Conservation (phyloP, 1,139 yeast genomes). For the Magnusiomyces ingens region DNA sequence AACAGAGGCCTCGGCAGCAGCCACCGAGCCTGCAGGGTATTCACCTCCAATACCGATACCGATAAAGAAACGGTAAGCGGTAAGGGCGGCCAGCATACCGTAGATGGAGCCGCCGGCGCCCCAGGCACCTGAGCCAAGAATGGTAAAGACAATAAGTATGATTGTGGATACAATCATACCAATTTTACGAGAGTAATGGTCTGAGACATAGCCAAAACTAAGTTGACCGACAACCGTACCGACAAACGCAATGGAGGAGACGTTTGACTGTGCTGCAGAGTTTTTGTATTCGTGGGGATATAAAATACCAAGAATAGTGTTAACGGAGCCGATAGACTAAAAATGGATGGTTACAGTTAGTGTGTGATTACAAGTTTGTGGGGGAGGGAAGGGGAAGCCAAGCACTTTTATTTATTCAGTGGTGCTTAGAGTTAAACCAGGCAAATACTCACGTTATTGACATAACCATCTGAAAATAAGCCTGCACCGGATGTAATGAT, state of each 20-base stretch:
- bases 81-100: slow-evolving; percentile 76
- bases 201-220: slow-evolving; percentile 70
- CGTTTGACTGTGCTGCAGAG: slow-evolving; percentile 67
- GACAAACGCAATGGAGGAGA: slow-evolving; percentile 82
- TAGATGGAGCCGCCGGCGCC: slow-evolving; percentile 58
- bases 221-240: slow-evolving; percentile 91
- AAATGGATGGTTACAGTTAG: neutral
- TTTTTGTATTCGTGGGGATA: slow-evolving; percentile 57
- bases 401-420: neutral
- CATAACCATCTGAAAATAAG: slow-evolving; percentile 83
- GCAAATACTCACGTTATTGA: slow-evolving; percentile 44
- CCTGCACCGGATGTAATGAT: slow-evolving; percentile 89
- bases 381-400: neutral
- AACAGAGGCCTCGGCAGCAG: slow-evolving; percentile 87
- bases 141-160: slow-evolving; percentile 65
- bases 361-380: neutral
- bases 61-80: slow-evolving; percentile 76
- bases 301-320: slow-evolving; percentile 55
- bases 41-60: slow-evolving; percentile 80
- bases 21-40: slow-evolving; percentile 89
- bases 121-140: slow-evolving; percentile 82
- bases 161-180: slow-evolving; percentile 76
- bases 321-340: slow-evolving; percentile 61
- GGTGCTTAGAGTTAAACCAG: slow-evolving; percentile 1
- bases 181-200: slow-evolving; percentile 65